Percentiles rank a stretch among this genome's conserved stretches.
These are phyloP conservation scores for Solanum clarkiae DNA, from an alignment of 257 asterid genomes.

Conservation along the genomic window DNA sequence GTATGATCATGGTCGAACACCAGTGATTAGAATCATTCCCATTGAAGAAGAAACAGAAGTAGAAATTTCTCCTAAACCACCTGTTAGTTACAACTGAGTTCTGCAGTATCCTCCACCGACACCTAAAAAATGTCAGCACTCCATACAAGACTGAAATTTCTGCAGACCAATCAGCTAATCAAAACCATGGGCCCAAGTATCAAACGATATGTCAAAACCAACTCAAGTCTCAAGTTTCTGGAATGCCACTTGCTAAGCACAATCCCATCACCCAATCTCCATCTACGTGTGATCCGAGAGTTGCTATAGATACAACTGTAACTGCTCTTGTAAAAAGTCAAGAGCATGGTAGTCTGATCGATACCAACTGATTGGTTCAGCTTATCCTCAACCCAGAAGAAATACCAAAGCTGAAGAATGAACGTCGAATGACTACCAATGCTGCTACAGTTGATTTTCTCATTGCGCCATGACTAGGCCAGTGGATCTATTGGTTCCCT, in stretches of 20 bases:
- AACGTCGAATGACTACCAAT: neutral
- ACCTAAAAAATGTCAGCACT: neutral
- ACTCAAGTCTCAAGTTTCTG: neutral
- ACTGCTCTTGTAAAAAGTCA: no score
- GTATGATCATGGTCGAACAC: constrained; percentile 21
- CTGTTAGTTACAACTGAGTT: neutral
- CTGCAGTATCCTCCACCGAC: neutral
- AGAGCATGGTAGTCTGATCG: constrained; percentile 12
- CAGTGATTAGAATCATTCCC: constrained; percentile 14
- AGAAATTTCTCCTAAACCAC: neutral
- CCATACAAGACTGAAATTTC: neutral
- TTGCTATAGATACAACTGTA: constrained; percentile 18
- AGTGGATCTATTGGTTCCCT: neutral
- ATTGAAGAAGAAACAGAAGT: constrained; percentile 19
- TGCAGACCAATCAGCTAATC: neutral
- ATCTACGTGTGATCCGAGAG: neutral
- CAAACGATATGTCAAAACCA: neutral
- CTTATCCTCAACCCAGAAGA: constrained; percentile 25
- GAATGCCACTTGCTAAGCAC: neutral
- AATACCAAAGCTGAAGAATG: constrained; percentile 19
- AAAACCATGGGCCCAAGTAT: neutral
- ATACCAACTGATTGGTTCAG: constrained; percentile 16
- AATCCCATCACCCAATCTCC: neutral
- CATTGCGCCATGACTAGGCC: neutral
- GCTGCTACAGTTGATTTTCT: neutral